Base-by-base conservation (phyloP, 2,329 filamentous ascomycete genomes). In the Clarireedia hainanense region DNA sequence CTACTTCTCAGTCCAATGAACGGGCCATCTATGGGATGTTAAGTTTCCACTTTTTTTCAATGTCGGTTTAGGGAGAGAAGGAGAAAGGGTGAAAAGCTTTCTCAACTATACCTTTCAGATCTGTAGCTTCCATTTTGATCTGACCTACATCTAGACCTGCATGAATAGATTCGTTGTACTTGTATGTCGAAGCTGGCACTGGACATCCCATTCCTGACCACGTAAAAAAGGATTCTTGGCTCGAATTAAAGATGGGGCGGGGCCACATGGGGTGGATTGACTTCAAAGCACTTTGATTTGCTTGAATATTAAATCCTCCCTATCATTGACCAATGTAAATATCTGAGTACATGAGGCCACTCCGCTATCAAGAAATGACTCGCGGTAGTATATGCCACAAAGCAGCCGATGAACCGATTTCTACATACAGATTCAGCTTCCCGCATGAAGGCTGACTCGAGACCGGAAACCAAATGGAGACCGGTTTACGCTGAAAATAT, bases 61-160 rank as follows among this genome's bases (percentile, higher is more conserved):
- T 39, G 42, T 53, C 40, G 26, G n/a, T 5, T 47, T 30, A 10
- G 36, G 50, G 50, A 42, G 50, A 42, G 27, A 37, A 30, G 27
- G 30, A 17, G 17, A 27, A 47, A 27, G 10, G 23, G 26, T n/a
- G 14, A 26, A 17, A 34, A 20, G 26, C 15, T 27, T 20, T 27
- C 20, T 14, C 15, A 2, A 37, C 30, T 37, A 12, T 37, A 20
- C 20, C 36, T 17, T 24, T 42, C 39, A 53, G 51, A 48, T 53
- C 51, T 26, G 20, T 48, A n/a, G 12, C 37, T 53, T 47, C 43
- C 34, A 53, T 39, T 40, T 40, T 47, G 15, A 53, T 53, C 43
- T 53, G 40, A 53, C 43, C 43, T 30, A n/a, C 23, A 53, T 53
- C 51, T 47, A 53, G 51, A 47, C 51, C 51, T 53, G 51, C 51